phyloP scores from a whole-genome alignment of 108 stramenopile species.

The Parietichytrium sp. region DNA sequence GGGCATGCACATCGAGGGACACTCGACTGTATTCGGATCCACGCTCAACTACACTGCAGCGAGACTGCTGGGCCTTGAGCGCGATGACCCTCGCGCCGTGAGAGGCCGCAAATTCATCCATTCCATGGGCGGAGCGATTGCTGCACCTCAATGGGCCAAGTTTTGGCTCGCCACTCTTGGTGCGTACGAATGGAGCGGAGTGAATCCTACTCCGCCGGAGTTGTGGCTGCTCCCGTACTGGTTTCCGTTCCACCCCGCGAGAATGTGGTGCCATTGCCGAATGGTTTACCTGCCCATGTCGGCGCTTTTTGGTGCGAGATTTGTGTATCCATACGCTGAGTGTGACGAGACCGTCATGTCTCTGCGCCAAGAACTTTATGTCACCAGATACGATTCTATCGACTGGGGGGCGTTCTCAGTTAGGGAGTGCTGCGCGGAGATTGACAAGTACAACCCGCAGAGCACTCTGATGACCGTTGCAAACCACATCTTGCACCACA shows the following conservation, averaged over 20 bases:
- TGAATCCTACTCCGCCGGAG: conserved; percentile 90
- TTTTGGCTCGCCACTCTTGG: conserved; percentile 94
- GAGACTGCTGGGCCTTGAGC: conserved; percentile 73
- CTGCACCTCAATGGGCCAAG: conserved; percentile 93
- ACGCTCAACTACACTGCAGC: conserved; percentile 83
- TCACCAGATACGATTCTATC: conserved; percentile 67
- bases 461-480: conserved; percentile 76
- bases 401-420: conserved; percentile 80
- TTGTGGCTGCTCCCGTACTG: conserved; percentile 97
- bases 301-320: conserved; percentile 81
- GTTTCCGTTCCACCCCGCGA: conserved; percentile 95
- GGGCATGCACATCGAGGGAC: conserved; percentile 97
- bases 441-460: conserved; percentile 92
- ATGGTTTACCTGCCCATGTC: conserved; percentile 99
- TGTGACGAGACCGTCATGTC: conserved; percentile 69
- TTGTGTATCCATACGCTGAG: conserved; percentile 70
- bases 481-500: conserved; percentile 13
- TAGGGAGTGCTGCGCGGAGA: conserved; percentile 66
- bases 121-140: conserved; percentile 82
- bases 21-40: conserved; percentile 95
- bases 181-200: conserved; percentile 54
- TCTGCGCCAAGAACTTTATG: conserved; percentile 73
- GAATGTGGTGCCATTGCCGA: conserved; percentile 96
- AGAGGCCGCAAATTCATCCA: conserved; percentile 67
- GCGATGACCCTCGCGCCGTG: conserved; percentile 44